phyloP scores from a whole-genome alignment of 2,329 filamentous ascomycete genomes.

The Fonsecaea pugnacius region DNA sequence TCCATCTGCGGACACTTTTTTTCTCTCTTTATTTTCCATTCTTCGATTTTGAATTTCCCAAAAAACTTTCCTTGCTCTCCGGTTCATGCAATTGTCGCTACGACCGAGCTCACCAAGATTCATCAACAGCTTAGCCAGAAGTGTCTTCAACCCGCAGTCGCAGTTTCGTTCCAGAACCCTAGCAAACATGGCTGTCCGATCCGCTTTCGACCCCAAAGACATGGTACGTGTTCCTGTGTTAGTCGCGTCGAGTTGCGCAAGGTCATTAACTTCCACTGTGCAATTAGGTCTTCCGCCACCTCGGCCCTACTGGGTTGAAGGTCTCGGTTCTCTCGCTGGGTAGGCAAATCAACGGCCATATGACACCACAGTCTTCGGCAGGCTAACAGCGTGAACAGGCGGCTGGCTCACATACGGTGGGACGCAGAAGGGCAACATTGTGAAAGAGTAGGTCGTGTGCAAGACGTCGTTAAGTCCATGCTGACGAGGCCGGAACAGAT shows the following conservation, averaged over 20 bases:
- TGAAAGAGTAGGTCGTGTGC: slow-evolving; percentile 56
- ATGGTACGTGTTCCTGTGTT: slow-evolving; percentile 24
- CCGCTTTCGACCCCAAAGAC: slow-evolving; percentile 35
- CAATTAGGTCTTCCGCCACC: slow-evolving; percentile 60
- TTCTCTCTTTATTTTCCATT: neutral
- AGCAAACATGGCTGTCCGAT: slow-evolving; percentile 33
- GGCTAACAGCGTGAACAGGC: slow-evolving; percentile 31
- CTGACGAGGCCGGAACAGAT: slow-evolving; percentile 36
- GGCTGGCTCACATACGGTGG: slow-evolving; percentile 57
- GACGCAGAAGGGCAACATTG: slow-evolving; percentile 62
- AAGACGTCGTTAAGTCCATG: neutral
- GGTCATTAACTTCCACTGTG: slow-evolving; percentile 6
- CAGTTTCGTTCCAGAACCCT: slow-evolving; percentile 3
- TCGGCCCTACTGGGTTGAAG: slow-evolving; percentile 71
- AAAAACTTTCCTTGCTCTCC: neutral
- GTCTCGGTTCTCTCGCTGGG: slow-evolving; percentile 72
- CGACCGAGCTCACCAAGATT: slow-evolving; percentile 9
- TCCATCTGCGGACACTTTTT: neutral
- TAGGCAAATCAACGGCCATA: slow-evolving; percentile 6
- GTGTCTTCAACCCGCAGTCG: neutral
- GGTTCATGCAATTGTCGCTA: slow-evolving; percentile 1
- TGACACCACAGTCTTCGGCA: neutral
- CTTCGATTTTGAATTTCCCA: neutral
- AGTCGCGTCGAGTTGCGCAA: neutral
- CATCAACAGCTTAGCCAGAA: slow-evolving; percentile 2